A percentile compares a stretch with the other conserved stretches of the same genome.
These are phyloP conservation scores for Hanseniaspora pseudoguilliermondii DNA, from an alignment of 805 yeast genomes.

Conservation along the genomic window DNA sequence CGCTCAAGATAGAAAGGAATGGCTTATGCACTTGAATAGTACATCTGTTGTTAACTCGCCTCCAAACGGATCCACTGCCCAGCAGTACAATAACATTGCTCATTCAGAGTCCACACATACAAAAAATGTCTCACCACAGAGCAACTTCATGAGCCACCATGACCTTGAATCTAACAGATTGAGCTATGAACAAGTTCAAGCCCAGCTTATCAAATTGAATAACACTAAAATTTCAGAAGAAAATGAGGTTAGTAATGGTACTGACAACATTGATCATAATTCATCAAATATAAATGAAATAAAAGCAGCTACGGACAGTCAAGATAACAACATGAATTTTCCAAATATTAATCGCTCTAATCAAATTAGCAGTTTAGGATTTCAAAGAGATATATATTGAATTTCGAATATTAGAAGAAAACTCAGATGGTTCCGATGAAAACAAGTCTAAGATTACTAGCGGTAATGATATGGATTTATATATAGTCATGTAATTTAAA, in stretches of 20 bases:
- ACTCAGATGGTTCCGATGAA: neutral
- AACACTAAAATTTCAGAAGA: neutral
- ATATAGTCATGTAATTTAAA: constrained; percentile 1
- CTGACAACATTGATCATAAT: neutral
- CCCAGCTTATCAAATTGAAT: neutral
- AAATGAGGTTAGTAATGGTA: neutral
- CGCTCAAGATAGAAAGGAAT: constrained; percentile 6
- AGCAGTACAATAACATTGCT: neutral
- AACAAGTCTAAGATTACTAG: neutral
- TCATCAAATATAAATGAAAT: neutral
- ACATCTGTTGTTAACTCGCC: neutral
- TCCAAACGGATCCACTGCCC: neutral
- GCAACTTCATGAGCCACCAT: neutral
- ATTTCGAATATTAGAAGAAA: neutral
- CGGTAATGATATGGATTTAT: constrained; percentile 1
- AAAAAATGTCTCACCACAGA: constrained; percentile 3
- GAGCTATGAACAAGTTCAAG: neutral
- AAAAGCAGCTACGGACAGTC: neutral
- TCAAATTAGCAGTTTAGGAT: neutral
- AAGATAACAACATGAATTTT: neutral
- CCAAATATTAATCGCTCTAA: neutral
- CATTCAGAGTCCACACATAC: neutral
- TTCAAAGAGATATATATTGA: neutral
- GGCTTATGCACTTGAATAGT: neutral
- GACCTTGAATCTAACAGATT: neutral